Conservation (phyloP, 805 yeast genomes). For the Saturnispora besseyi region DNA sequence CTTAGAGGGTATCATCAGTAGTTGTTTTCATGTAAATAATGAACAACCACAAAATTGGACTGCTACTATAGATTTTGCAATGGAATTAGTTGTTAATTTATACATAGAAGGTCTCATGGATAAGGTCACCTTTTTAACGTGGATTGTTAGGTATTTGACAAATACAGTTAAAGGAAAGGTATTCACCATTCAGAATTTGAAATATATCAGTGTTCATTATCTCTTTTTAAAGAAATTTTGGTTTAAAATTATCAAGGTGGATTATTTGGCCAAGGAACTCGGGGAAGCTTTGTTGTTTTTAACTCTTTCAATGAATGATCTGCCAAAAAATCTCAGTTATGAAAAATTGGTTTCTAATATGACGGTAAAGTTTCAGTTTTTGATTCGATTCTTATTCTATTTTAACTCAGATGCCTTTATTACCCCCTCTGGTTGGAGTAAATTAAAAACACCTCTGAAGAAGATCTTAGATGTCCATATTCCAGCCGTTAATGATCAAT, state of each 20-base stretch:
- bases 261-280: slow-evolving; percentile 53
- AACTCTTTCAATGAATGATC: slow-evolving; percentile 16
- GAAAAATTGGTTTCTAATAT: slow-evolving; percentile 14
- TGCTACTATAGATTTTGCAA: slow-evolving; percentile 46
- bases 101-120: slow-evolving; percentile 64
- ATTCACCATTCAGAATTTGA: slow-evolving; percentile 16
- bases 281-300: slow-evolving; percentile 45
- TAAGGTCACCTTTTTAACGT: slow-evolving; percentile 47
- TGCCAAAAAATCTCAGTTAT: slow-evolving; percentile 13
- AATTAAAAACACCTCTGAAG: slow-evolving; percentile 40
- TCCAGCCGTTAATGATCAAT: slow-evolving; percentile 35
- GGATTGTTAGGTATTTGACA: slow-evolving; percentile 48
- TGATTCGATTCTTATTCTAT: slow-evolving; percentile 37
- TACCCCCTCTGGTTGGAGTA: slow-evolving; percentile 54
- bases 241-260: slow-evolving; percentile 50
- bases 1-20: slow-evolving; percentile 42
- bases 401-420: slow-evolving; percentile 52
- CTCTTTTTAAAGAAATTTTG: slow-evolving; percentile 61
- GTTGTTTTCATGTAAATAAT: slow-evolving; percentile 24
- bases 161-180: slow-evolving; percentile 14
- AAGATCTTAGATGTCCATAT: slow-evolving; percentile 29
- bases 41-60: slow-evolving; percentile 33
- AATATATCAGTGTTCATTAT: slow-evolving; percentile 26
- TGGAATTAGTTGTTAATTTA: slow-evolving; percentile 53
- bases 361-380: slow-evolving; percentile 23